Percentiles rank a stretch among this genome's conserved stretches.
Conservation (phyloP, 768 basidiomycete species). For the Trametes coccinea region DNA sequence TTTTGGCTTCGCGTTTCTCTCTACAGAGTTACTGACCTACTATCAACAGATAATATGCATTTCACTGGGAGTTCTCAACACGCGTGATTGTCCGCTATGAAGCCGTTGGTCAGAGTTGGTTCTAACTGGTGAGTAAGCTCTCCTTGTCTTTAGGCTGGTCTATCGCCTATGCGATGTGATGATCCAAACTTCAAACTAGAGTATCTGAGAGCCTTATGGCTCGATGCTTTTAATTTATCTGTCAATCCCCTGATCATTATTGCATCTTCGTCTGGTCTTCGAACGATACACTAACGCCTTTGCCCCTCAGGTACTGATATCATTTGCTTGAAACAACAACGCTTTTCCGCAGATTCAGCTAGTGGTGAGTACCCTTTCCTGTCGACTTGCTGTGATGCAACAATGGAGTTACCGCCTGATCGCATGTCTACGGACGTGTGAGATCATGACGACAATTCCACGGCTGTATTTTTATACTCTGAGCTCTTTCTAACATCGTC, state of each 20-base stretch:
- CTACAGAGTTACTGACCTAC: constrained; percentile 7
- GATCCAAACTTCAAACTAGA: constrained; percentile 86
- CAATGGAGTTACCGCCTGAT: constrained; percentile 89
- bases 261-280: background rate
- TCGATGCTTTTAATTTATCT: constrained; percentile 70
- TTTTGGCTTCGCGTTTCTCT: constrained; percentile 22
- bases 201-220: constrained; percentile 75
- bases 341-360: background rate
- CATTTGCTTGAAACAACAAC: background rate
- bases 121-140: constrained; percentile 19
- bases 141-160: constrained; percentile 5
- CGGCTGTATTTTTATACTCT: constrained; percentile 77
- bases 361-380: constrained; percentile 37
- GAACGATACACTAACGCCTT: background rate
- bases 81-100: background rate
- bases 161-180: constrained; percentile 40
- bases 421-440: constrained; percentile 37
- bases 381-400: constrained; percentile 50
- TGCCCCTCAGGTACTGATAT: background rate
- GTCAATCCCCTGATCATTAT: constrained; percentile 61
- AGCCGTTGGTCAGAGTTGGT: too few species aligned
- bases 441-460: constrained; percentile 70
- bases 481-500: constrained; percentile 36
- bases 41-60: constrained; percentile 1
- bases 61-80: background rate